Percentiles rank a stretch among this genome's conserved stretches.
These are phyloP conservation scores for Neurospora sp. DNA, from an alignment of 2,329 filamentous ascomycete species.

Conservation along the genomic window DNA sequence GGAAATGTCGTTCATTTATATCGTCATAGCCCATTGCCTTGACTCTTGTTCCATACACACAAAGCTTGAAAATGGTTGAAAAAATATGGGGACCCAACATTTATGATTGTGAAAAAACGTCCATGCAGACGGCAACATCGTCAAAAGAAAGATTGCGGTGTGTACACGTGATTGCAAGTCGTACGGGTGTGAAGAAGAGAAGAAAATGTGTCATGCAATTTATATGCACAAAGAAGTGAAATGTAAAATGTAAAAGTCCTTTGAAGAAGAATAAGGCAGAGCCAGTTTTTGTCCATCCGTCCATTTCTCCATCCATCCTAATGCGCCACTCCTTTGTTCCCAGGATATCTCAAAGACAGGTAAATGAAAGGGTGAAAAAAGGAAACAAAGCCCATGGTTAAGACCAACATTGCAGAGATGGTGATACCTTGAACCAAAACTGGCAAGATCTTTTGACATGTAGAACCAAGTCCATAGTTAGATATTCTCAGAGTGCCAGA, in stretches of 20 bases:
- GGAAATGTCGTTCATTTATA: background rate
- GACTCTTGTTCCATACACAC: background rate
- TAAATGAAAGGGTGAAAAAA: background rate
- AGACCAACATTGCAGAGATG: background rate
- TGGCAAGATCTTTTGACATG: background rate
- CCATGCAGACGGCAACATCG: background rate
- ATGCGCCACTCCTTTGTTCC: background rate
- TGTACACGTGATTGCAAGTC: background rate
- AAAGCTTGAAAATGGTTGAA: background rate
- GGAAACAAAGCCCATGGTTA: background rate
- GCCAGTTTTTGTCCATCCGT: background rate
- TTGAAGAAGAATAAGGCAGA: background rate
- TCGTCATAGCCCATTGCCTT: background rate
- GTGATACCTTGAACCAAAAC: background rate
- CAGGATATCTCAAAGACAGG: background rate
- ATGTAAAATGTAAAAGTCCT: background rate
- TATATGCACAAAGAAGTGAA: background rate
- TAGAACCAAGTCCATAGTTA: background rate
- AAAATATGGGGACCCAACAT: background rate
- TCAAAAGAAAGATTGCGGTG: background rate
- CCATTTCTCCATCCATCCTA: background rate
- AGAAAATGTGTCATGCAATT: background rate
- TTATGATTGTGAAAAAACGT: background rate
- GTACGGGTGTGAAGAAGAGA: background rate
- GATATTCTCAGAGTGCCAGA: background rate